Evolutionary conservation across 192 early-diverging fungal species (phyloP), one percentile per base, ranked within the genome.

Genomic region (Piromyces finnis): DNA sequence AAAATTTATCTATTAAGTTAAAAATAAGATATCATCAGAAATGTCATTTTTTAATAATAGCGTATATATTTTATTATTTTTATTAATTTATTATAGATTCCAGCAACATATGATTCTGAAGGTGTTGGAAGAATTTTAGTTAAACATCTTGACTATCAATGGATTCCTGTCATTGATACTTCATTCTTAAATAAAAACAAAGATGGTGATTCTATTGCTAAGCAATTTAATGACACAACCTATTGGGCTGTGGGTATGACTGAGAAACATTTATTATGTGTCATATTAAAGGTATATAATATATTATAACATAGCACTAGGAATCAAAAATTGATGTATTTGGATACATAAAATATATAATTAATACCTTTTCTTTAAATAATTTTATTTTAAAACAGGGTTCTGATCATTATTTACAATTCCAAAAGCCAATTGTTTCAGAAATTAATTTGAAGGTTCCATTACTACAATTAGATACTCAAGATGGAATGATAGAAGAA

Each of bases 191-290:
- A 37, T 14, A 80, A 82, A 26, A 79, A 78, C 30, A 88, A 78
- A 28, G 82, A 59, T 28, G 82, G 83, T 22, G 86, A 79, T 81
- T 22, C 18, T 3, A 51, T 51, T 3, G 18, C 41, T 3, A 51
- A 51, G 12, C 77, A 82, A 7, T 82, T 85, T 18, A 85, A 83
- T 78, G 84, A 88, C 81, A 93, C 92, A 80, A 77, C 81, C 14
- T 94, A 94, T 83, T 98, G 97, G 97, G 93, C 95, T 4, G 90
- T 97, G 77, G 95, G 93, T 5, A 82, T 97, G 0, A 88, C 90
- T 11, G 92, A 90, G 35, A 84, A 85, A 36, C 83, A 91, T 80
- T 85, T 97, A 78, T 90, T 94, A 79, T 94, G 91, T 82, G 85
- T 93, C 39, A 88, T 91, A 13, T 92, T 91, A 84, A 91, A 90